These are phyloP conservation scores for Colletotrichum tropicicola DNA, from an alignment of 2,329 filamentous ascomycete genomes.

Conservation along the genomic window DNA sequence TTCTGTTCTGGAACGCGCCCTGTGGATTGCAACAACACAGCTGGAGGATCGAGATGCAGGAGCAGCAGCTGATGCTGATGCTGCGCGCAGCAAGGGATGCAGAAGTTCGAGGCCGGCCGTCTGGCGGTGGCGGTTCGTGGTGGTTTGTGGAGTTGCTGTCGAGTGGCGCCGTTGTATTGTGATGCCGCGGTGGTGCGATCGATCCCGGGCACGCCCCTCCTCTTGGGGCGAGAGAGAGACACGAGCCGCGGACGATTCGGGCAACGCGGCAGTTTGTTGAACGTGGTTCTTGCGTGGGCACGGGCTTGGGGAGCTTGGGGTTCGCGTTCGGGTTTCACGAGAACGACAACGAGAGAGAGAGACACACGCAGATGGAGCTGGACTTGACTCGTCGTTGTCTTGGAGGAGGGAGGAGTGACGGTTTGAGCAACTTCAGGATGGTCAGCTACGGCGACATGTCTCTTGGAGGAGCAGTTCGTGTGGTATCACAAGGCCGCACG, in stretches of 20 bases:
- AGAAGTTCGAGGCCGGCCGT: neutral
- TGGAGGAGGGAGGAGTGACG: neutral
- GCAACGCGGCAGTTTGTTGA: neutral
- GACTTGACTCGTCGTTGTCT: slow-evolving; percentile 2
- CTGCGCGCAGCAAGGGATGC: neutral
- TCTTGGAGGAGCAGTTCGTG: neutral
- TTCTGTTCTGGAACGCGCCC: too few relatives aligned
- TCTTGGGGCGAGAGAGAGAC: neutral
- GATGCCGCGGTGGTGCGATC: slow-evolving; percentile 12
- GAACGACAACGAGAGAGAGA: slow-evolving; percentile 10
- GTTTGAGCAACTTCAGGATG: too few relatives aligned
- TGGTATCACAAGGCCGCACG: neutral
- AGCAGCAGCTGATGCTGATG: neutral
- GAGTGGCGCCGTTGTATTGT: slow-evolving; percentile 12
- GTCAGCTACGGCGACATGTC: too few relatives aligned
- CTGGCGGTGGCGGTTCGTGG: too few relatives aligned
- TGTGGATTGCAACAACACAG: too few relatives aligned
- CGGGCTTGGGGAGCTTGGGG: neutral
- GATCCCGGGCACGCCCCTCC: neutral
- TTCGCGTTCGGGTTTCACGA: neutral
- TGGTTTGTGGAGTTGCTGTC: neutral
- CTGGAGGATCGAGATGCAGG: slow-evolving; percentile 9
- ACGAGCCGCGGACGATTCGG: neutral
- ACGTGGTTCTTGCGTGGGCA: neutral
- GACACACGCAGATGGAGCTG: too few relatives aligned